Base-by-base conservation (phyloP, 2,329 filamentous ascomycete genomes). In the Microdochium paspali region DNA sequence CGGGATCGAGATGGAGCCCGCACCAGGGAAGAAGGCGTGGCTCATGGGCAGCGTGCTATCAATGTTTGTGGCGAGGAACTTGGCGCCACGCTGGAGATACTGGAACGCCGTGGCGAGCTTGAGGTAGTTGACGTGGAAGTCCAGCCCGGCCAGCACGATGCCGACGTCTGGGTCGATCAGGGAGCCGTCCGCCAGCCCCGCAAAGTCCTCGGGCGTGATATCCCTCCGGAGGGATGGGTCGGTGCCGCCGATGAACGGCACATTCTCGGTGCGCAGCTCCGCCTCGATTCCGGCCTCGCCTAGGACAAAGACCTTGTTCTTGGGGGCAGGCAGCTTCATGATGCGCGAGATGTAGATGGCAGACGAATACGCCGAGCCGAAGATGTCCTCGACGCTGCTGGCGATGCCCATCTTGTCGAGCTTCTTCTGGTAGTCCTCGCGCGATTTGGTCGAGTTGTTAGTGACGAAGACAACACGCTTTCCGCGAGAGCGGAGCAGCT, bases 391-490 rank as follows among this genome's bases (percentile, higher is more conserved):
- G 40, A 85, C 80, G 49, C 79, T 74, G 56, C 81, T 83, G 1
- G 85, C 84, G 58, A 98, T 95, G 44, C 85, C 86, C 63, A 96
- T 77, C 47, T 71, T 71, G 44, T 85, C 80, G 50, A 98, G 84
- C 63, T 97, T 98, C 72, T 91, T 89, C 65, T 86, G 84, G 69
- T 98, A 98, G 64, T 96, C 90, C 45, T 79, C 73, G 48, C 93
- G 85, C 10, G 91, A 95, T 66, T 98, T 98, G 49, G 93, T 97
- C 61, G 90, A 96, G 72, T 98, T 98, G 72, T 98, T 98, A 35
- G 93, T 98, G 46, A 98, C 93, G 62, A 98, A 98, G 47, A 98
- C 83, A 28, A 93, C 78, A 63, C 85, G 85, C 68, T 98, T 98
- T 62, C 88, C 90, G 80, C 81, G 86, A 49, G 80, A 84, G 60